Base-by-base conservation (phyloP, 176 grass and related monocot species). In the Pontederia crassipes region DNA sequence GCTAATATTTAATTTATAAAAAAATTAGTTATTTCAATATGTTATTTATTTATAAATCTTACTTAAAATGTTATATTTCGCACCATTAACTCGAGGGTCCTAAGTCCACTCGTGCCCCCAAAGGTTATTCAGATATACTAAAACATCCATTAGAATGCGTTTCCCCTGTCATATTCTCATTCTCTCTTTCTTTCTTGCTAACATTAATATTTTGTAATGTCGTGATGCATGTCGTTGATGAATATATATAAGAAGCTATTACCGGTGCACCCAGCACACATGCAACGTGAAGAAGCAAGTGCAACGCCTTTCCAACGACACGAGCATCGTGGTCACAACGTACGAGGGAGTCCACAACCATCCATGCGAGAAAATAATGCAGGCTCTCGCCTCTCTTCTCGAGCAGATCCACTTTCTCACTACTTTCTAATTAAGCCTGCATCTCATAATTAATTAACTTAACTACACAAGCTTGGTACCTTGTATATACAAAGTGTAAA, bases 231-330 rank as follows among this genome's bases (percentile, higher is more conserved):
- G 55, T 62, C 28, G 48, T 24, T 17, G 12, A 55, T 20, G 55
- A 17, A 81, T 61, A 24, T 24, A 24, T 24, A 24, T 11, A 62
- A 95, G 89, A 79, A 95, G 89, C 82, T 95, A 95, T 64, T 95
- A 95, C 48, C 76, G 85, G 51, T 95, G 89, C 79, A 89, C 90
- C 4, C 90, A 95, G 45, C 85, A 86, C 71, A 74, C 90, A 1
- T 95, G 90, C 85, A 86, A 81, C 26, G 90, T 95, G 54, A 95
- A 95, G 75, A 95, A 95, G 64, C 85, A 95, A 64, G 85, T 89
- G 16, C 90, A 95, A 52, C 90, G 90, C 52, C 62, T 89, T n/a
- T 73, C 90, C 28, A 89, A 83, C 67, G 90, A 95, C 68, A 89
- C 79, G 28, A 74, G 82, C 74, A 83, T 95, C 32, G 85, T 95